Evolutionary conservation across 345 rosid species (phyloP), one percentile per base, ranked within the genome.

Genomic region (Eucalyptus tenuipes): DNA sequence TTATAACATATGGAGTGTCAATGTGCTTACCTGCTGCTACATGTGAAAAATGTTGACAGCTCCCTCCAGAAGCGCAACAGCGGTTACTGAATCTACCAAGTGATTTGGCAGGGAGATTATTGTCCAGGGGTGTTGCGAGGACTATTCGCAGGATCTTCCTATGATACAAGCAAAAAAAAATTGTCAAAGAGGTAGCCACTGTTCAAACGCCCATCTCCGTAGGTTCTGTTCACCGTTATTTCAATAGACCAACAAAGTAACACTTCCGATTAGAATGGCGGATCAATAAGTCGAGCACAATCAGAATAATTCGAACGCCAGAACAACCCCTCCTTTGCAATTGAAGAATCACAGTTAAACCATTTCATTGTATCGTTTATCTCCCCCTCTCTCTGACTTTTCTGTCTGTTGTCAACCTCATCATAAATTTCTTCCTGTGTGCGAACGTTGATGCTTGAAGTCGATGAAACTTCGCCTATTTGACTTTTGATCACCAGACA

Each of bases 11-110:
- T 61, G 27, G 12, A 25, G 42, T 68, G 44, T 81, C 52, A 86
- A 87, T 49, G 50, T 88, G 84, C 42, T 49, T 49, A 33, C 40
- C 82, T 11, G 14, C 82, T 71, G 82, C 45, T 75, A 75, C 82
- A 75, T 75, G 47, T 75, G 82, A 75, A 75, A 75, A 75, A 37
- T 75, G 47, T 52, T 50, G 40, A 90, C 94, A 97, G 99, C 97
- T 97, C 91, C 96, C 95, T 10, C 96, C 93, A 68, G 99, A 96
- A 91, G 59, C 93, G 89, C 97, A 96, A 86, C 99, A 93, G 93
- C 94, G 91, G 91, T 90, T 97, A 87, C 92, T 96, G 91, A 94
- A 91, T 90, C 87, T 97, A 91, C 99, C 99, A 44, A 92, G 93
- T 64, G 97, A 97, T 91, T 91, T 97, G 88, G 94, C 91, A 50